Evolutionary conservation across 345 rosid genomes (phyloP).

Genomic region (Sonneratia caseolaris): DNA sequence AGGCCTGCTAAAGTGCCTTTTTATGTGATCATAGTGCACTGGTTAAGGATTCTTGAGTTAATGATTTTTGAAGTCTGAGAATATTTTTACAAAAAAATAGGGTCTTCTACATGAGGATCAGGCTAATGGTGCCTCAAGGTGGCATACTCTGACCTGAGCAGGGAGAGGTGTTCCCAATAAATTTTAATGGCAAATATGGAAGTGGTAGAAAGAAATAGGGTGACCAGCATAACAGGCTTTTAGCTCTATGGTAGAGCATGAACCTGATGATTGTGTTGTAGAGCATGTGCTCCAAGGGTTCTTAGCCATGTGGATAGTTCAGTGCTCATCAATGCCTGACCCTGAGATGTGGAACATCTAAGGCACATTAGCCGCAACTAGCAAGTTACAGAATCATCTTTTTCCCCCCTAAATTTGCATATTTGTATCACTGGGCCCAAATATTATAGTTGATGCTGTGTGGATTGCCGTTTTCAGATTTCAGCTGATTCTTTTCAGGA

Average conservation of each 20-base stretch:
- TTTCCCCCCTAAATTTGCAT: too few relatives aligned
- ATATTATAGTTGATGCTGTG: not conserved
- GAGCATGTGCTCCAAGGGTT: not conserved
- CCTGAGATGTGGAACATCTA: too few relatives aligned
- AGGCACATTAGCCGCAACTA: too few relatives aligned
- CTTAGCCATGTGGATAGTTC: not conserved
- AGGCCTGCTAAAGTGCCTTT: not conserved
- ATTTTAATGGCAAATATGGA: not conserved
- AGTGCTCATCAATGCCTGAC: not conserved
- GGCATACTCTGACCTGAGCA: too few relatives aligned
- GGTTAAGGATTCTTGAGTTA: not conserved
- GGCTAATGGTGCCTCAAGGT: not conserved
- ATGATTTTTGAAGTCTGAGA: not conserved
- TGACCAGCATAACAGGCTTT: not conserved
- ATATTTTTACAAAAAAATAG: not conserved
- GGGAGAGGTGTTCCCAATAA: too few relatives aligned
- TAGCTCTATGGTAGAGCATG: not conserved
- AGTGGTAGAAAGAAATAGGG: not conserved
- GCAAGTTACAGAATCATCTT: too few relatives aligned
- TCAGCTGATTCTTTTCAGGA: constrained; percentile 43
- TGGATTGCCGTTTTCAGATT: not conserved
- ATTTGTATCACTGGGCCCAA: not conserved
- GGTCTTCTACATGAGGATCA: not conserved
- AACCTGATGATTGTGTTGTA: not conserved
- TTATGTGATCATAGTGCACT: not conserved